A percentile compares a stretch with the other conserved stretches of the same genome.
Evolutionary conservation across 176 grass and related monocot species (phyloP).

Genomic region (Oryza brachyantha): DNA sequence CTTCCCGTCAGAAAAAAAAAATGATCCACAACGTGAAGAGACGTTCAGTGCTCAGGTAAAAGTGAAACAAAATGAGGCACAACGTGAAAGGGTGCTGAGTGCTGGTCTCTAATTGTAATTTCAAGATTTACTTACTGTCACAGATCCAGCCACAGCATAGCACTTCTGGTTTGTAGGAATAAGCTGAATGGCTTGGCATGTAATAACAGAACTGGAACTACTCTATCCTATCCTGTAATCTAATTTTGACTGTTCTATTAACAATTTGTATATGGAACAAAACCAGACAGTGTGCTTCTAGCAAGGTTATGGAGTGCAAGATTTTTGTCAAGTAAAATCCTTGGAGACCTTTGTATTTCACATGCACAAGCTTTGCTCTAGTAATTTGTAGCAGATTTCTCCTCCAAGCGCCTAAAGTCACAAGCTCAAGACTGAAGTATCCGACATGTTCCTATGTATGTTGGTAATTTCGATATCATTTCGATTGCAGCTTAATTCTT

Average conservation of each 20-base stretch:
- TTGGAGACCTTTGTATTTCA: conserved; percentile 11
- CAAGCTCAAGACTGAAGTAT: neutral
- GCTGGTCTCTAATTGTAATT: neutral
- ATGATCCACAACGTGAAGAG: neutral
- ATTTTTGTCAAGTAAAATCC: conserved; percentile 11
- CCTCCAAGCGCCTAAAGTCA: neutral
- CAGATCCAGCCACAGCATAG: neutral
- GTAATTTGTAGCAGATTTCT: conserved; percentile 28
- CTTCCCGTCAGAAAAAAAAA: too few species aligned
- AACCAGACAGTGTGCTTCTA: neutral
- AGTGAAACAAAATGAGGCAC: neutral
- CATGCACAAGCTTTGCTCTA: conserved; percentile 27
- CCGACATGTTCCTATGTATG: neutral
- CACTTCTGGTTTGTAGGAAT: neutral
- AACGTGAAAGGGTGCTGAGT: neutral
- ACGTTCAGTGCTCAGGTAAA: neutral
- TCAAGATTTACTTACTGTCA: neutral
- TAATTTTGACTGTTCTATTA: conserved; percentile 12
- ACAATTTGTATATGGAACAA: conserved; percentile 6
- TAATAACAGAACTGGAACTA: neutral
- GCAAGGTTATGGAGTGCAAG: neutral
- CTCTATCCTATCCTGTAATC: conserved; percentile 9
- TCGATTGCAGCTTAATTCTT: neutral
- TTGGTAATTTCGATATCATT: neutral
- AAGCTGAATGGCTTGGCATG: neutral